phyloP scores from a whole-genome alignment of 2,329 filamentous ascomycete species.

The Pyrenophora tritici-repentis region DNA sequence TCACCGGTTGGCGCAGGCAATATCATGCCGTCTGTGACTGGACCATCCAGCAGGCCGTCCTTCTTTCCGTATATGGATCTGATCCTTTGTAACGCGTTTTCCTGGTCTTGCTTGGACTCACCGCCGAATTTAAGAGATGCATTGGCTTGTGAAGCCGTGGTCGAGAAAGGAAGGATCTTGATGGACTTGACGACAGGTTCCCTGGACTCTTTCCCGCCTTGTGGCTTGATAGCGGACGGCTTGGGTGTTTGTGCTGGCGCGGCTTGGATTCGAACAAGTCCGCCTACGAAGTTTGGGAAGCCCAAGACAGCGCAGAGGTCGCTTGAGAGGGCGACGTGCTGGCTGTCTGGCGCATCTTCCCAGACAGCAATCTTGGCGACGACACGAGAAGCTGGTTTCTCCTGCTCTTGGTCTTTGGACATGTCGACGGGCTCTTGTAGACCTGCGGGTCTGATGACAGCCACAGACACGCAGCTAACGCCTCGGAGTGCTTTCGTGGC shows the following conservation, averaged over 20 bases:
- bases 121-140: conserved; percentile 83
- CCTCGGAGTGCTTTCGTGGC: conserved; percentile 74
- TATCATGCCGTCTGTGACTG: conserved; percentile 86
- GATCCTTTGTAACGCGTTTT: conserved; percentile 75
- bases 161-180: conserved; percentile 80
- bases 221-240: conserved; percentile 55
- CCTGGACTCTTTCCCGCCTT: conserved; percentile 46
- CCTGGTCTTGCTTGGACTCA: conserved; percentile 80
- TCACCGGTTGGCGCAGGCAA: conserved; percentile 64
- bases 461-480: conserved; percentile 77
- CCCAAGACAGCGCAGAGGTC: conserved; percentile 75
- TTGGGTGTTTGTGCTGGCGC: conserved; percentile 74
- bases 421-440: conserved; percentile 73
- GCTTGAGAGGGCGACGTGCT: conserved; percentile 78
- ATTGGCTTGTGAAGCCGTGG: conserved; percentile 59
- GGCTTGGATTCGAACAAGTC: conserved; percentile 83
- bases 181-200: conserved; percentile 65
- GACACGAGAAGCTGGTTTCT: conserved; percentile 67
- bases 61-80: conserved; percentile 71
- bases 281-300: conserved; percentile 75
- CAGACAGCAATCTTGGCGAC: conserved; percentile 77
- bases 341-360: conserved; percentile 84
- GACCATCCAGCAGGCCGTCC: conserved; percentile 74
- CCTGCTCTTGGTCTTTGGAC: conserved; percentile 68
- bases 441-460: conserved; percentile 82